Conservation (phyloP, 768 basidiomycete species). For the Crepidotus variabilis region DNA sequence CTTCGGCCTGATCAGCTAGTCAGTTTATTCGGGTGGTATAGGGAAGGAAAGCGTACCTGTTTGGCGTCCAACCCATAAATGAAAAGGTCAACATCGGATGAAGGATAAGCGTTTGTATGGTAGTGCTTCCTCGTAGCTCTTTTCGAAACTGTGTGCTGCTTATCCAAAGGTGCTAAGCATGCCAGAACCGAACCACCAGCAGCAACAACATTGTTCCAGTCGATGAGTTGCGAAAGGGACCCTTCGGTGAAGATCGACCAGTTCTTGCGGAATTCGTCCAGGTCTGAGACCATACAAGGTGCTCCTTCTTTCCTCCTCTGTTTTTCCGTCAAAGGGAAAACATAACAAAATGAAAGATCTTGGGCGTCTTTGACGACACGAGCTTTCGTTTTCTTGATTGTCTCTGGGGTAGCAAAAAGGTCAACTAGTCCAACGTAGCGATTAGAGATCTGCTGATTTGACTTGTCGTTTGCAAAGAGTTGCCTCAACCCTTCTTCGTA, state of each 20-base stretch:
- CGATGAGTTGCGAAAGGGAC: conserved; percentile 51
- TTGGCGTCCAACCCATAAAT: conserved; percentile 55
- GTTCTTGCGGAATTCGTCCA: conserved; percentile 61
- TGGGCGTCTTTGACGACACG: conserved; percentile 42
- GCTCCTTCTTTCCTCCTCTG: conserved; percentile 46
- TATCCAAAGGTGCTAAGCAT: conserved; percentile 49
- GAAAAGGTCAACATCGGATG: conserved; percentile 63
- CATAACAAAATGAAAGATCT: conserved; percentile 43
- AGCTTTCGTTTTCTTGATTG: conserved; percentile 46
- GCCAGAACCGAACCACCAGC: conserved; percentile 61
- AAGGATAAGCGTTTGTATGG: conserved; percentile 51
- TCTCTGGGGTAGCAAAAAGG: conserved; percentile 45
- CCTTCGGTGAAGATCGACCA: conserved; percentile 64
- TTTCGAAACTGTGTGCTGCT: conserved; percentile 46
- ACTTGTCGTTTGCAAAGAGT: conserved; percentile 51
- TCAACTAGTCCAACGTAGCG: conserved; percentile 58
- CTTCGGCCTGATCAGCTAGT: conserved; percentile 40
- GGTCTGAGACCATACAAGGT: conserved; percentile 41
- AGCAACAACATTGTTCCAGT: conserved; percentile 65
- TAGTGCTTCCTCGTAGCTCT: conserved; percentile 55
- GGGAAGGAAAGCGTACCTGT: conserved; percentile 28
- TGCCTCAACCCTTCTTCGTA: conserved; percentile 53
- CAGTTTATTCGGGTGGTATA: background rate
- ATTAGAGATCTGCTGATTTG: conserved; percentile 38
- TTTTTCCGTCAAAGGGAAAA: conserved; percentile 45